Evolutionary conservation across 2,329 filamentous ascomycete genomes (phyloP).

Genomic region (Remersonia thermophila): DNA sequence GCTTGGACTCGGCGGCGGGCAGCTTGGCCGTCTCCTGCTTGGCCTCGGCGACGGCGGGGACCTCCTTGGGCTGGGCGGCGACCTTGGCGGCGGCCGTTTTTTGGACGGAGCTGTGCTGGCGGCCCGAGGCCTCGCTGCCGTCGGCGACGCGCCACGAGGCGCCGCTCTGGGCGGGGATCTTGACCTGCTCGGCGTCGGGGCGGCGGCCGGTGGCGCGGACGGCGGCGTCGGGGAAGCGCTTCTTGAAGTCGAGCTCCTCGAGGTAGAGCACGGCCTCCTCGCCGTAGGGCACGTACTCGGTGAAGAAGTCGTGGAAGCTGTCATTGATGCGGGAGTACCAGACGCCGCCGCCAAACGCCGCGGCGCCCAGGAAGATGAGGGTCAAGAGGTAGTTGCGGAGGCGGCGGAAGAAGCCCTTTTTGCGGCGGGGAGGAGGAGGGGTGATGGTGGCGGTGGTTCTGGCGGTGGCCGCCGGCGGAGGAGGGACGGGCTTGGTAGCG

Average conservation of each 20-base stretch:
- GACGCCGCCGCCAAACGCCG: conserved; percentile 77
- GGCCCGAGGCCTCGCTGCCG: conserved; percentile 40
- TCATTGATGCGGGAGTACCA: conserved; percentile 90
- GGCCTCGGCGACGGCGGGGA: conserved; percentile 8
- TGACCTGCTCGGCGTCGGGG: conserved; percentile 57
- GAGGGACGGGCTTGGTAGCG: conserved; percentile 26
- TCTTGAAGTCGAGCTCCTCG: conserved; percentile 87
- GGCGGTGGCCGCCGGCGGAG: conserved; percentile 28
- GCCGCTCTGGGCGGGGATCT: conserved; percentile 74
- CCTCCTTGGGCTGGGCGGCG: conserved; percentile 17
- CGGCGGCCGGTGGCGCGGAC: conserved; percentile 36
- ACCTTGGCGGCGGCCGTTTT: conserved; percentile 21
- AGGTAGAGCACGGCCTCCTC: conserved; percentile 92
- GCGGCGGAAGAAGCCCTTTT: conserved; percentile 57
- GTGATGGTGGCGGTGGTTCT: too few relatives aligned
- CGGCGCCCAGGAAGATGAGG: conserved; percentile 59
- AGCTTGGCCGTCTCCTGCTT: conserved; percentile 17
- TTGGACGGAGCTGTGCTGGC: conserved; percentile 49
- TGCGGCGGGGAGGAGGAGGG: conserved; percentile 31
- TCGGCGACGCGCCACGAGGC: conserved; percentile 68
- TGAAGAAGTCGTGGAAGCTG: conserved; percentile 98
- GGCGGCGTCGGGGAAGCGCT: conserved; percentile 53
- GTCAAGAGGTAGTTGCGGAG: conserved; percentile 69
- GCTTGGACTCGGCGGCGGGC: conserved; percentile 20
- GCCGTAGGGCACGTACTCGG: conserved; percentile 87